A percentile compares a stretch with the other conserved stretches of the same genome.
phyloP scores from a whole-genome alignment of 805 yeast genomes.

The Metschnikowia arizonensis region DNA sequence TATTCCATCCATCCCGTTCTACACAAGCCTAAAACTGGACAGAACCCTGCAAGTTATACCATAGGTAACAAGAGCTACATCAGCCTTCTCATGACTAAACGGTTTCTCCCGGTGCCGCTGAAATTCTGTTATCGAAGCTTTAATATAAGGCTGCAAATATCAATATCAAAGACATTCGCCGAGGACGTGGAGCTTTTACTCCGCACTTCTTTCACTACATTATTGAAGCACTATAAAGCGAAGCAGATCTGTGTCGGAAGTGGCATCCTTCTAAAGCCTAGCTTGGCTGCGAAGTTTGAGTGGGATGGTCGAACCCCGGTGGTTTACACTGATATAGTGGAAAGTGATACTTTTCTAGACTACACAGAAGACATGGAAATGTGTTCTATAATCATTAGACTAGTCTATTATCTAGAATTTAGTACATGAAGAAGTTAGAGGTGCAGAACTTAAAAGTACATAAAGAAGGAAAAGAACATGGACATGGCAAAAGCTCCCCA shows the following conservation, averaged over 20 bases:
- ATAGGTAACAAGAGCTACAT: conserved; percentile 22
- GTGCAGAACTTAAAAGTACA: conserved; percentile 7
- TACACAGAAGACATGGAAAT: conserved; percentile 16
- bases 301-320: conserved; percentile 8
- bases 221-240: neutral
- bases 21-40: conserved; percentile 14
- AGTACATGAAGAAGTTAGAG: neutral
- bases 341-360: conserved; percentile 13
- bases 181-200: neutral
- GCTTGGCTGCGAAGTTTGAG: neutral
- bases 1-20: conserved; percentile 19
- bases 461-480: conserved; percentile 13
- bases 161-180: neutral
- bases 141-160: neutral
- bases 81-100: conserved; percentile 15
- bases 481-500: conserved; percentile 9
- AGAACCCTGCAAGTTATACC: conserved; percentile 26
- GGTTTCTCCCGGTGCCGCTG: conserved; percentile 24
- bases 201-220: neutral
- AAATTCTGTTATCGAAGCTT: conserved; percentile 20
- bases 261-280: conserved; percentile 1
- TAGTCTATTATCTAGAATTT: conserved; percentile 1
- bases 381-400: conserved; percentile 6
- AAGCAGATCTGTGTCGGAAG: conserved; percentile 3
- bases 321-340: conserved; percentile 16